A percentile compares a stretch with the other conserved stretches of the same genome.
Evolutionary conservation across 495 filamentous ascomycete genomes (phyloP).

Genomic region (Aspergillus saccharolyticus): DNA sequence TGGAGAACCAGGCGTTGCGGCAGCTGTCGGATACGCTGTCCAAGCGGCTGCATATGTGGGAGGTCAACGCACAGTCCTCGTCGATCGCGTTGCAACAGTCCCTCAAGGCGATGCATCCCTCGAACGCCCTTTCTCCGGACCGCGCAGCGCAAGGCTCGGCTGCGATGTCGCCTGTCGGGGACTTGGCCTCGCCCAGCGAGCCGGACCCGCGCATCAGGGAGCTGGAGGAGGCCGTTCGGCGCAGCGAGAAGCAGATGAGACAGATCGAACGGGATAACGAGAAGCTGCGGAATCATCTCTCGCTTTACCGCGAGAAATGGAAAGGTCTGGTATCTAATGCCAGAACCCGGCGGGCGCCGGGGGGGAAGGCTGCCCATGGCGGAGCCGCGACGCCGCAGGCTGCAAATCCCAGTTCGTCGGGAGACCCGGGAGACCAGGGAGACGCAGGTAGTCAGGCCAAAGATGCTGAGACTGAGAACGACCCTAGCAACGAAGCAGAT

Average conservation of each 20-base stretch:
- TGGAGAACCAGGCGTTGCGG: slow-evolving; percentile 74
- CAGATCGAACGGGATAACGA: slow-evolving; percentile 60
- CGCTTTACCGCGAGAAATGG: slow-evolving; percentile 71
- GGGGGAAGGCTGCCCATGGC: neutral
- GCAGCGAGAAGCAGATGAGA: slow-evolving; percentile 52
- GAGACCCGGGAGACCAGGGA: neutral
- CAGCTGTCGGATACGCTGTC: slow-evolving; percentile 71
- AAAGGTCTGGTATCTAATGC: slow-evolving; percentile 82
- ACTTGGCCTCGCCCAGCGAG: slow-evolving; percentile 24
- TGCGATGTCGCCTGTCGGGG: slow-evolving; percentile 22
- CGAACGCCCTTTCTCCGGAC: slow-evolving; percentile 37
- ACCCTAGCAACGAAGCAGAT: slow-evolving; percentile 6
- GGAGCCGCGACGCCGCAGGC: neutral
- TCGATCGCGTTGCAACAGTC: slow-evolving; percentile 77
- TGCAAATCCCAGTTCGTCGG: neutral
- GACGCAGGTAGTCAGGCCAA: neutral
- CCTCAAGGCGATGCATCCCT: slow-evolving; percentile 59
- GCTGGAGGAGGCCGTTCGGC: slow-evolving; percentile 37
- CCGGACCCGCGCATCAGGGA: slow-evolving; percentile 44
- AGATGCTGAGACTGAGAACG: slow-evolving; percentile 5
- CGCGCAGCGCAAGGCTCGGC: slow-evolving; percentile 18
- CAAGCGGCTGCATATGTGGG: slow-evolving; percentile 75
- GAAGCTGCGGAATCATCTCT: slow-evolving; percentile 60
- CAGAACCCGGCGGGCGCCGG: slow-evolving; percentile 48
- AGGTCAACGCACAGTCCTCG: slow-evolving; percentile 75